Conservation (phyloP, 2,329 filamentous ascomycete species). For the Coniella vitis region DNA sequence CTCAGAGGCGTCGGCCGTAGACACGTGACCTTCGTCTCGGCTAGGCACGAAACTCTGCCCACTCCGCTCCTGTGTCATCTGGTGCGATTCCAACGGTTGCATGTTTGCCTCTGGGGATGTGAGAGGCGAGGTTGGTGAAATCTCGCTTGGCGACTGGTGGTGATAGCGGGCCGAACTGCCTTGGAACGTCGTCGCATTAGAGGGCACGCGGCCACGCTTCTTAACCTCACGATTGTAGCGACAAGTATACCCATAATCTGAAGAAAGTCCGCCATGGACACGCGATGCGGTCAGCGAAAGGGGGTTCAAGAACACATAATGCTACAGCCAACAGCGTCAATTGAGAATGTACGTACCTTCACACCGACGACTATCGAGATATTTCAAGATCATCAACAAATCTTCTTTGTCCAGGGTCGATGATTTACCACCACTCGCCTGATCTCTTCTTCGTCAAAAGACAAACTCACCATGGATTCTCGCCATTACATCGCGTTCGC, state of each 20-base stretch:
- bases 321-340: too few species aligned
- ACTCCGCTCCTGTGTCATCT: constrained; percentile 1
- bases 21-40: constrained; percentile 2
- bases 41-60: constrained; percentile 3
- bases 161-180: neutral
- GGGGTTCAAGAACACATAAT: too few species aligned
- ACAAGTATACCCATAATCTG: constrained; percentile 33
- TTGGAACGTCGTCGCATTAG: neutral
- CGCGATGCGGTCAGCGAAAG: too few species aligned
- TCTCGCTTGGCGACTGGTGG: constrained; percentile 1
- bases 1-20: constrained; percentile 3
- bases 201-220: constrained; percentile 29
- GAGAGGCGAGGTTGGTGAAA: constrained; percentile 11
- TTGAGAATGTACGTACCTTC: constrained; percentile 31
- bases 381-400: constrained; percentile 7
- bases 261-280: too few species aligned
- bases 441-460: neutral
- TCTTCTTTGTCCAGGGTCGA: neutral
- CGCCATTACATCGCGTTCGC: constrained; percentile 36
- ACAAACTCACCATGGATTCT: constrained; percentile 31
- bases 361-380: constrained; percentile 27
- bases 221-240: constrained; percentile 31
- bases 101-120: constrained; percentile 12
- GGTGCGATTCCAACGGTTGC: constrained; percentile 3
- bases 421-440: too few species aligned